Percentiles rank a stretch among this genome's conserved stretches.
These are phyloP conservation scores for Phytophthora megakarya DNA, from an alignment of 352 stramenopile genomes.

Conservation along the genomic window DNA sequence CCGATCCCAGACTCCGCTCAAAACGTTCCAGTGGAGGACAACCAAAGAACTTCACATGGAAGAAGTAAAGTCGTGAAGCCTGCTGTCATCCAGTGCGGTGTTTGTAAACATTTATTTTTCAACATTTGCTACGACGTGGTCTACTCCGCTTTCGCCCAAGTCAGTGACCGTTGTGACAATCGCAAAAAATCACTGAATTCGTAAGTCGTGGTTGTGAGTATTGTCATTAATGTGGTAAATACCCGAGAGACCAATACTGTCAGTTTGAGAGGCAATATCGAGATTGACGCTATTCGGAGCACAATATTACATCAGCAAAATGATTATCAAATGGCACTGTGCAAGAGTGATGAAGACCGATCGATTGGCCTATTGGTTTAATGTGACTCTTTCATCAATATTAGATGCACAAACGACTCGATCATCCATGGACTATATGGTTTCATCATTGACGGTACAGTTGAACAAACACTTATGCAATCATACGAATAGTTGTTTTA, in stretches of 20 bases:
- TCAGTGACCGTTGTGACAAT: not conserved
- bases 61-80: too few species aligned
- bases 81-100: too few species aligned
- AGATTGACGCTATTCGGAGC: not conserved
- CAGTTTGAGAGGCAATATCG: not conserved
- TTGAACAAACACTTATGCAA: constrained; percentile 9
- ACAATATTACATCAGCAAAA: not conserved
- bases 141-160: not conserved
- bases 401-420: not conserved
- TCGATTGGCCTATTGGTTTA: not conserved
- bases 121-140: not conserved
- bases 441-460: not conserved
- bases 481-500: constrained; percentile 15
- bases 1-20: too few species aligned
- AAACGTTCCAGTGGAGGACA: too few species aligned
- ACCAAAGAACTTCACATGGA: too few species aligned
- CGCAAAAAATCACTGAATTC: too few species aligned
- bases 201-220: not conserved
- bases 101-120: constrained; percentile 9
- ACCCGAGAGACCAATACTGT: not conserved
- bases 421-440: not conserved
- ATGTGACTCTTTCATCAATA: not conserved
- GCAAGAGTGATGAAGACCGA: constrained; percentile 2
- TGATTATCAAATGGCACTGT: not conserved
- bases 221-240: too few species aligned